Evolutionary conservation across 2,329 filamentous ascomycete species (phyloP), one percentile per base, ranked within the genome.

Genomic region (Aureobasidium sp.): DNA sequence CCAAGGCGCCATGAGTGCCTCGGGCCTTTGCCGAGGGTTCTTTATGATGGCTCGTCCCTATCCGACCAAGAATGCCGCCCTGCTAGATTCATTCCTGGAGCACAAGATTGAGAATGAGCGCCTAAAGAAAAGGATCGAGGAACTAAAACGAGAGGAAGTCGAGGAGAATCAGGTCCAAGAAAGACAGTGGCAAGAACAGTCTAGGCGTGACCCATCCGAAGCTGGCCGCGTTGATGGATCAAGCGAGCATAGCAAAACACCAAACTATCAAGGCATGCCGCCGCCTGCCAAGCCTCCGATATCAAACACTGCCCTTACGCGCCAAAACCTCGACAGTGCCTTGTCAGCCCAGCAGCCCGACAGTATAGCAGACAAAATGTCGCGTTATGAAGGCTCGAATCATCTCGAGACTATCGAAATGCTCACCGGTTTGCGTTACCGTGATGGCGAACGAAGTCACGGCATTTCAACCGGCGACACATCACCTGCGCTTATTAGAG

Each of bases 31-130:
- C 72, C 86, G 90, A 68, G 92, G 92, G 41, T 90, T 97, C 68
- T 97, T 97, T 72, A 89, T 97, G 80, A 93, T 96, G 86, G 86
- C 90, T 9, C 84, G 92, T 25, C 90, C 90, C 1, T 96, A 97
- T 72, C 91, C 91, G 5, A 95, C 89, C 34, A 92, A 89, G 75
- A 96, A 93, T 70, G 87, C 91, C 1, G 84, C 84, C 3, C 80
- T 97, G 11, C 80, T 97, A 25, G 92, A 97, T 75, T 95, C 91
- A 0, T 97, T 97, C 69, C 80, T 97, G 32, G 93, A 97, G 73
- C 92, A 97, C 77, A 97, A 97, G 75, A 93, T 96, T 60, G 93
- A 97, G 73, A 96, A 97, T 69, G 91, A 96, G 76, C 85, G 92
- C 5, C 76, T 97, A 53, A 86, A 85, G 69, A 88, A 90, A 68